Evolutionary conservation across 495 filamentous ascomycete species (phyloP).

Genomic region (Aspergillus incahuasiensis): DNA sequence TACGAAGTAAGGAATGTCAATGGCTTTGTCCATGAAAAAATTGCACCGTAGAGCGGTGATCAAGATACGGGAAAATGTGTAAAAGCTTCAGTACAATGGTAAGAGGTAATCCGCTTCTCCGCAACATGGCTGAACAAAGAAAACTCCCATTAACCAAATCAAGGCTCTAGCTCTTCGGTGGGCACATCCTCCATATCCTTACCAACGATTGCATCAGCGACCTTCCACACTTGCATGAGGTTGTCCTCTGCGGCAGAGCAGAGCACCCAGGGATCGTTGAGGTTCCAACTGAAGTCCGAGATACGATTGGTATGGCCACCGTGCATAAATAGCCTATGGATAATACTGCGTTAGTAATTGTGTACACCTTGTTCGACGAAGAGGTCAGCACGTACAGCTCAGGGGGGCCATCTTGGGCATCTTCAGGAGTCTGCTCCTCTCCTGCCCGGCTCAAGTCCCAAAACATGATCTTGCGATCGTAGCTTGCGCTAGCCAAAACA

Average conservation of each 20-base stretch:
- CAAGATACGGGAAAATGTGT: neutral
- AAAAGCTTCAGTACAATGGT: neutral
- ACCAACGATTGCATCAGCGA: conserved; percentile 83
- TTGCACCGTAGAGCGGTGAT: neutral
- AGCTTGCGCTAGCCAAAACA: conserved; percentile 83
- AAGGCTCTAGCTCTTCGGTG: conserved; percentile 69
- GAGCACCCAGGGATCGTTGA: conserved; percentile 91
- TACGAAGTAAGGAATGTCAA: neutral
- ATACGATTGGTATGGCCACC: conserved; percentile 96
- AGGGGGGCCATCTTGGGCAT: conserved; percentile 93
- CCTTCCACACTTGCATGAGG: conserved; percentile 92
- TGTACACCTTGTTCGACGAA: neutral
- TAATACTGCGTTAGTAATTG: conserved; percentile 8
- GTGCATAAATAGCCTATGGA: conserved; percentile 85
- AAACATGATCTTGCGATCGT: conserved; percentile 90
- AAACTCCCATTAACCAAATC: conserved; percentile 11
- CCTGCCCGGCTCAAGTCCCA: conserved; percentile 92
- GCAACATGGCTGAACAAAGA: neutral
- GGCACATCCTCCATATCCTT: conserved; percentile 74
- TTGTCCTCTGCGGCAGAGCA: conserved; percentile 96
- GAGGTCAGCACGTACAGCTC: conserved; percentile 69
- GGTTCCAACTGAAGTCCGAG: conserved; percentile 96
- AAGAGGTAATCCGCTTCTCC: neutral
- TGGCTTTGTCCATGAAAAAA: neutral
- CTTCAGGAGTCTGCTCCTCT: conserved; percentile 90